Base-by-base conservation (phyloP, 2,329 filamentous ascomycete species). In the Colletotrichum agaves region DNA sequence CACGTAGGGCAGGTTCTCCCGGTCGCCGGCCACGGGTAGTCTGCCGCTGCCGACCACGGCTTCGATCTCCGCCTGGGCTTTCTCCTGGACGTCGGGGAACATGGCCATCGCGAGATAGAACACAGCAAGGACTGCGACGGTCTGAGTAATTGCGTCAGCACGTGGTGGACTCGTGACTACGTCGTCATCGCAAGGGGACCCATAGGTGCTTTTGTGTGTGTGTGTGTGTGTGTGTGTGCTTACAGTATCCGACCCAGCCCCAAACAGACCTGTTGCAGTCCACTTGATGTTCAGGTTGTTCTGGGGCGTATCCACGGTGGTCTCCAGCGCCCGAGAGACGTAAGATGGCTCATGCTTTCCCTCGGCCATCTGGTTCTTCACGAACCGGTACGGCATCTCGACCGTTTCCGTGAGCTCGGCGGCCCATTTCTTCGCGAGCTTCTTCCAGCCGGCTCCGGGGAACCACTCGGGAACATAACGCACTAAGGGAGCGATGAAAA, bases 81-180 rank as follows among this genome's bases (percentile, higher is more conserved):
- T 49, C 23, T 2, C 17, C 44, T 85, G 82, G 0, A 81, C 77
- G 37, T 85, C 80, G 0, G 84, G 84, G 57, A 79, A 78, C 5
- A 83, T 53, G 1, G 75, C 76, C 80, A 87, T 84, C 8, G 80
- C 81, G 2, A 86, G 73, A 70, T 82, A 83, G 74, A 86, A 86
- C 0, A 11, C 64, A 44, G 73, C 70, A 3, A 83, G 68, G 0
- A 79, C 74, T 0, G 76, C 81, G 0, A 70, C 69, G 0, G 69
- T 62, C 63, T 82, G 19, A 4, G 5, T 12, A 37, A 0, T 2
- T 0, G 2, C n/a, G n/a, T 61, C 0, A 61, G 23, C 2, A 0
- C 3, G 1, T 0, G 3, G 7, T 1, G 5, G 11, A 27, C 8
- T 4, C 0, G 11, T 37, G 11, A 15, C 1, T 1, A 10, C 47